A percentile compares a stretch with the other conserved stretches of the same genome.
Evolutionary conservation across 169 alveolate genomes (phyloP).

Genomic region (Cryptosporidium xiaoi): DNA sequence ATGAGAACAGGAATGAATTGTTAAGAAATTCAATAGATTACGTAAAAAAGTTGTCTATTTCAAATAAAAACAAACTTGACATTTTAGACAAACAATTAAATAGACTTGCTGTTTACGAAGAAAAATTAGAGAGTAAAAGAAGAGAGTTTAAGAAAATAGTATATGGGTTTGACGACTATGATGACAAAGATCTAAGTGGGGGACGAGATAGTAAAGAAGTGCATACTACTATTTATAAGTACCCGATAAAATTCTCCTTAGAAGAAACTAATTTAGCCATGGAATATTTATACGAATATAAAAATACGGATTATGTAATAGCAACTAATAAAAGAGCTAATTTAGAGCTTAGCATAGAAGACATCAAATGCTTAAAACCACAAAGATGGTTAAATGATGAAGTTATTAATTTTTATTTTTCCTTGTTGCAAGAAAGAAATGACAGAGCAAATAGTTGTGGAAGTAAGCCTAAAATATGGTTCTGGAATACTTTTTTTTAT

Average conservation of each 20-base stretch:
- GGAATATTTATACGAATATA: neutral
- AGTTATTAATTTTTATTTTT: conserved; percentile 87
- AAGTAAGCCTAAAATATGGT: conserved; percentile 78
- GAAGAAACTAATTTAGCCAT: conserved; percentile 22
- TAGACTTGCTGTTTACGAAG: conserved; percentile 65
- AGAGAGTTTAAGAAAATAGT: conserved; percentile 55
- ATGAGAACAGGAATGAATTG: neutral
- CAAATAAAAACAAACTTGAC: conserved; percentile 32
- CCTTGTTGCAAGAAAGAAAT: conserved; percentile 85
- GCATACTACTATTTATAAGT: neutral
- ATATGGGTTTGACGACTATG: conserved; percentile 18
- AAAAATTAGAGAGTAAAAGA: conserved; percentile 19
- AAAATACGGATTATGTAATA: neutral
- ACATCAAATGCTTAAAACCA: conserved; percentile 77
- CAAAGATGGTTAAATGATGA: conserved; percentile 90
- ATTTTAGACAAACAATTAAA: conserved; percentile 38
- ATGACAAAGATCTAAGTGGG: neutral
- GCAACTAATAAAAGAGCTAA: conserved; percentile 41
- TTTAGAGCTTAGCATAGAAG: conserved; percentile 3
- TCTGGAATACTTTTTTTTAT: conserved; percentile 88
- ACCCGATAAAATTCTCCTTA: conserved; percentile 21
- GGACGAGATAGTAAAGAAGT: neutral
- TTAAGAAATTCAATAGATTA: conserved; percentile 40
- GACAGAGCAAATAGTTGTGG: conserved; percentile 60
- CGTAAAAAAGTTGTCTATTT: conserved; percentile 1